Conservation (phyloP, 148 eudicot genomes). For the Rhododendron molle region DNA sequence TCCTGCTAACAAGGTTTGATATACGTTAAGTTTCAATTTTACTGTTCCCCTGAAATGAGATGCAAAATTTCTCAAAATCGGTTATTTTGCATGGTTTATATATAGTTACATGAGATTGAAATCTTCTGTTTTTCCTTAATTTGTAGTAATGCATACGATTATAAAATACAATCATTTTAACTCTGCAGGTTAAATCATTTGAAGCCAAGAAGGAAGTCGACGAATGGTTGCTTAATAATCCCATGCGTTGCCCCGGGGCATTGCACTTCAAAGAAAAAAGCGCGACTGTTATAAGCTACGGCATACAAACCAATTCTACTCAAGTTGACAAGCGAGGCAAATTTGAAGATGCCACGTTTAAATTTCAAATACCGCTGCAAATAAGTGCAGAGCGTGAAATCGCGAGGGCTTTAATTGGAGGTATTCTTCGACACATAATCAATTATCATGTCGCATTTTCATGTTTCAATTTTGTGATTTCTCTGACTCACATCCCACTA, state of each 20-base stretch:
- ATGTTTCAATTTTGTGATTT: not conserved
- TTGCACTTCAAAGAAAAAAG: slow-evolving; percentile 65
- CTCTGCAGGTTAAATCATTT: slow-evolving; percentile 58
- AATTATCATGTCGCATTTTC: not conserved
- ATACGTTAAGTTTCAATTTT: too few species aligned
- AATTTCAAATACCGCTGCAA: slow-evolving; percentile 89
- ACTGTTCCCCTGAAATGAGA: too few species aligned
- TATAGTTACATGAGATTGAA: not conserved
- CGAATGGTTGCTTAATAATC: slow-evolving; percentile 71
- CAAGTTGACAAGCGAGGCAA: slow-evolving; percentile 44
- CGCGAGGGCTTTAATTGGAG: slow-evolving; percentile 65
- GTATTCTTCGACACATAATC: slow-evolving; percentile 21
- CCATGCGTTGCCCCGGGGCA: slow-evolving; percentile 77
- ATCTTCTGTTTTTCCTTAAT: not conserved
- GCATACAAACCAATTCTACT: slow-evolving; percentile 86
- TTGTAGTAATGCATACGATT: not conserved
- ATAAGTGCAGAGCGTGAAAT: slow-evolving; percentile 94
- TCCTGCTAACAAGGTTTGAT: slow-evolving; percentile 45
- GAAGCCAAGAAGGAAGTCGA: slow-evolving; percentile 57
- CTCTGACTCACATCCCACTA: not conserved
- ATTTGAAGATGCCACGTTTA: slow-evolving; percentile 77
- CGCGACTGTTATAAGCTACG: slow-evolving; percentile 68
- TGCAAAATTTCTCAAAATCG: not conserved
- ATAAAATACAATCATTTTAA: not conserved
- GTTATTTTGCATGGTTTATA: not conserved